Percentiles rank a stretch among this genome's conserved stretches.
phyloP scores from a whole-genome alignment of 75 land plant genomes.

The Pseudotsuga menziesii region DNA sequence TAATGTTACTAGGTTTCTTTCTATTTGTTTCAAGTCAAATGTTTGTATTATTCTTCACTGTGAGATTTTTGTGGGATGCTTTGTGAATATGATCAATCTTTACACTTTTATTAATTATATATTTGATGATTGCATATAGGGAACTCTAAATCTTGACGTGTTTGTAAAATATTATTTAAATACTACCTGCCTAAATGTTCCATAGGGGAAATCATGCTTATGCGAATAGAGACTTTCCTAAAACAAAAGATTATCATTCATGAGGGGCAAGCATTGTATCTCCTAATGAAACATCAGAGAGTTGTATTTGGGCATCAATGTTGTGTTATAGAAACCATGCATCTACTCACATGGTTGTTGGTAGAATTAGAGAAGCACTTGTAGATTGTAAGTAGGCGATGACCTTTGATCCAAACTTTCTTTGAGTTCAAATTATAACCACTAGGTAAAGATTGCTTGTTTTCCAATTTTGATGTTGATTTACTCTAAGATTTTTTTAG shows the following conservation, averaged over 20 bases:
- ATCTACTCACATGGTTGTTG: constrained; percentile 83
- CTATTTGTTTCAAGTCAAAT: not conserved
- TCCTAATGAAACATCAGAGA: constrained; percentile 58
- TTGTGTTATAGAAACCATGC: constrained; percentile 98
- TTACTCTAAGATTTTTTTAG: not conserved
- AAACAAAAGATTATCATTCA: constrained; percentile 94
- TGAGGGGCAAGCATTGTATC: constrained; percentile 72
- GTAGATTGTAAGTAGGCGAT: constrained; percentile 73
- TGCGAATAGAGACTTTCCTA: constrained; percentile 59
- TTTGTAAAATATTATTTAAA: not conserved
- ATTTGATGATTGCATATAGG: not conserved
- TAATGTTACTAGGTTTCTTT: not conserved
- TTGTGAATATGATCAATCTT: not conserved
- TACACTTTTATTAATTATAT: not conserved
- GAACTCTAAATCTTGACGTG: not conserved
- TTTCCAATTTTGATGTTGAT: not conserved
- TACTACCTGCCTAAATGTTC: not conserved
- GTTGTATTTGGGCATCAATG: constrained; percentile 72
- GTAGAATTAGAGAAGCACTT: constrained; percentile 90
- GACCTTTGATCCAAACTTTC: constrained; percentile 77
- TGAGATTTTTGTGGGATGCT: not conserved
- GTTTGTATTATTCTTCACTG: not conserved
- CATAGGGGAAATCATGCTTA: constrained; percentile 95
- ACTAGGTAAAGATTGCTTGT: constrained; percentile 51
- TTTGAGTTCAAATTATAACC: constrained; percentile 73